Evolutionary conservation across 2,329 filamentous ascomycete species (phyloP), one percentile per base, ranked within the genome.

Genomic region (Fusarium secorum): DNA sequence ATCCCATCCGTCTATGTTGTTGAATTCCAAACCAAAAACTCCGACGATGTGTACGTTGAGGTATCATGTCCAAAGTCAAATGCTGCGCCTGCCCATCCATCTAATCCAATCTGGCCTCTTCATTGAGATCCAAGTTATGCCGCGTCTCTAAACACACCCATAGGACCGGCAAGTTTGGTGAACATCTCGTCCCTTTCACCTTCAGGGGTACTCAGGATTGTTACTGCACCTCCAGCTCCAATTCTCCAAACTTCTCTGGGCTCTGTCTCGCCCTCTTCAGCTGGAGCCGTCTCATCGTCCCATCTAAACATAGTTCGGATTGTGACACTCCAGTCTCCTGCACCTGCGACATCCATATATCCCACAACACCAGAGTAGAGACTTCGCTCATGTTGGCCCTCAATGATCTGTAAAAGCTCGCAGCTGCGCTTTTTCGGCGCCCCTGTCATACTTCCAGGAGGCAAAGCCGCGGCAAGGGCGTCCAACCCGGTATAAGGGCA

Each of bases 371-470:
- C 94, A 11, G 93, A 93, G 81, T 98, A 98, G 54, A 98, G 81
- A 35, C 93, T 90, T 55, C 95, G 85, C 73, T 90, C 87, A 83
- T 81, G 22, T 81, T 81, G 39, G 49, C 73, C 61, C 80, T 97
- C 95, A 44, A 97, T 86, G 7, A 85, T 82, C 64, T 86, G 85
- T 24, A 98, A 84, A 49, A 98, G 87, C 83, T 97, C 91, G 79
- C 95, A 98, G 70, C 92, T 95, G 51, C 95, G 88, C 81, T 95
- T 95, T 84, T 98, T 98, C 0, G 95, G 96, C 1, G 95, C 95
- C 11, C 96, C 96, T 4, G 95, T 98, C 96, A 98, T 98, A 75
- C 92, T 95, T 0, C 96, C 95, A 0, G 96, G 94, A 0, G 96
- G 95, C 2, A 98, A 85, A 51, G 90, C 92, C 11, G 90, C 87